These are phyloP conservation scores for Eutrema yunnanense DNA, from an alignment of 345 rosid species.

Conservation along the genomic window DNA sequence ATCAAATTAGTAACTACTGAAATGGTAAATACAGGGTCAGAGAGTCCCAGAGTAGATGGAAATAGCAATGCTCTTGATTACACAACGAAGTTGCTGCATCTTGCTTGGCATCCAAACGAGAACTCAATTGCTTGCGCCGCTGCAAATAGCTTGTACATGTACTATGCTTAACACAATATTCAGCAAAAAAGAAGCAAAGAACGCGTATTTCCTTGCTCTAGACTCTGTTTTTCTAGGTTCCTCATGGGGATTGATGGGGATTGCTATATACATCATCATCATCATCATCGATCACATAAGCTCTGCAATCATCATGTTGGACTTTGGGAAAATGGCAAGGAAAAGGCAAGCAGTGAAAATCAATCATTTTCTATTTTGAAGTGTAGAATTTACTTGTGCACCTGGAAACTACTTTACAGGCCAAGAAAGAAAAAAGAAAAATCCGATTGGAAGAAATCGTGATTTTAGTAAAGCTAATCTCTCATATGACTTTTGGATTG, in stretches of 20 bases:
- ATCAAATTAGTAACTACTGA: background rate
- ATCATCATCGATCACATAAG: background rate
- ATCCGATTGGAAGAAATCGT: slow-evolving; percentile 31
- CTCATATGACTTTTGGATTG: slow-evolving; percentile 16
- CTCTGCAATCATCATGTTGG: slow-evolving; percentile 16
- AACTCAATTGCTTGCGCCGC: slow-evolving; percentile 97
- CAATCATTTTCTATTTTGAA: background rate
- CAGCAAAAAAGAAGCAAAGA: background rate
- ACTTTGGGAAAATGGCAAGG: background rate
- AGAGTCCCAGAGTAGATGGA: slow-evolving; percentile 61
- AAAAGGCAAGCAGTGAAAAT: background rate
- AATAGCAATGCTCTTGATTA: slow-evolving; percentile 78
- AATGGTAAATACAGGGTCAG: slow-evolving; percentile 61
- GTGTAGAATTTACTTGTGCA: slow-evolving; percentile 18
- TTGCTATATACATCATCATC: slow-evolving; percentile 1
- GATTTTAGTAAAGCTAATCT: slow-evolving; percentile 29
- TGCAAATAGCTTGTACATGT: slow-evolving; percentile 99
- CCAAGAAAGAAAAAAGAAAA: slow-evolving; percentile 8
- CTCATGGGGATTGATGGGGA: background rate
- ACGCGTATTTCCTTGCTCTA: background rate
- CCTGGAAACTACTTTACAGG: slow-evolving; percentile 18
- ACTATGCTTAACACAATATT: slow-evolving; percentile 48
- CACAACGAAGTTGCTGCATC: slow-evolving; percentile 82
- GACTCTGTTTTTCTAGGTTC: slow-evolving; percentile 14
- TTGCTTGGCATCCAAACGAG: slow-evolving; percentile 96